phyloP scores from a whole-genome alignment of 352 stramenopile species.

The Phytophthora crassamura region DNA sequence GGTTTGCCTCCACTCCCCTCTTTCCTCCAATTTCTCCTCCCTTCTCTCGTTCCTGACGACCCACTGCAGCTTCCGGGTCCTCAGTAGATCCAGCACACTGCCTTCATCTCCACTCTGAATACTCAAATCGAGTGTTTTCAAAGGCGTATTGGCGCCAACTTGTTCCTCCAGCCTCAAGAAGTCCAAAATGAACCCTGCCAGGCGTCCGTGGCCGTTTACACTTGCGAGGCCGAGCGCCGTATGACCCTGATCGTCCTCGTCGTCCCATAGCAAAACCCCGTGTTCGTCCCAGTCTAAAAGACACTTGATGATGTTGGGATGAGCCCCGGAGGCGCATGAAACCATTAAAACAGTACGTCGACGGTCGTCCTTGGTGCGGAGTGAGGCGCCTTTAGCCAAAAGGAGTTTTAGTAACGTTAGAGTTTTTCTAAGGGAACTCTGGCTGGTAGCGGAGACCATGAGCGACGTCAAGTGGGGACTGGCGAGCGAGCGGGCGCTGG shows the following conservation, averaged over 20 bases:
- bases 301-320: conserved; percentile 22
- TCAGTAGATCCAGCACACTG: conserved; percentile 27
- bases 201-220: conserved; percentile 26
- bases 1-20: conserved; percentile 27
- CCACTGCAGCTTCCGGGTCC: conserved; percentile 21
- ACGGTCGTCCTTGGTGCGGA: conserved; percentile 35
- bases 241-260: conserved; percentile 29
- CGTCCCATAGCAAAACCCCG: conserved; percentile 28
- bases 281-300: conserved; percentile 27
- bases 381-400: conserved; percentile 32
- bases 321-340: conserved; percentile 29
- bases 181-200: conserved; percentile 32
- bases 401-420: conserved; percentile 34
- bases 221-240: conserved; percentile 31
- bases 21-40: conserved; percentile 13
- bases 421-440: not conserved
- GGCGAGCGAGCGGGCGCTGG: conserved; percentile 19
- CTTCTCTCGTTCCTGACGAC: conserved; percentile 6
- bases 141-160: conserved; percentile 3
- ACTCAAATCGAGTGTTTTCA: conserved; percentile 19
- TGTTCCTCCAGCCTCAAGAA: conserved; percentile 5
- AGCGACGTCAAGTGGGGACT: conserved; percentile 28
- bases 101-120: conserved; percentile 25
- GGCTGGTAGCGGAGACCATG: conserved; percentile 25
- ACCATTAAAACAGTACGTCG: conserved; percentile 29